Percentiles rank a stretch among this genome's conserved stretches.
Conservation (phyloP, 257 asterid genomes). For the Solanum bulbocastanum region DNA sequence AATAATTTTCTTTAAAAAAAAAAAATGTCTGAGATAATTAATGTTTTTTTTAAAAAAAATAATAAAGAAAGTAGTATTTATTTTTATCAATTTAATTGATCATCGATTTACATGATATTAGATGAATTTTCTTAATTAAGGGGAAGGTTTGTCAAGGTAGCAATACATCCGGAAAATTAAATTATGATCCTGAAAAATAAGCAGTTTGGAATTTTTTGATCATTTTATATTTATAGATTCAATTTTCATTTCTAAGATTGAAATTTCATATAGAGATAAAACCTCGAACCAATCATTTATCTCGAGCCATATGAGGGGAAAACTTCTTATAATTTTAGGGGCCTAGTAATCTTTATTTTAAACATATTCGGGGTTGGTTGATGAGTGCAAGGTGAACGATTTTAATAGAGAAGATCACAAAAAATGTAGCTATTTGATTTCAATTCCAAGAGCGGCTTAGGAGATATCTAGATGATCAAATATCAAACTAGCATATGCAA, state of each 20-base stretch:
- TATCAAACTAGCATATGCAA: neutral
- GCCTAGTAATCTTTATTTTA: neutral
- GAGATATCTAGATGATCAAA: neutral
- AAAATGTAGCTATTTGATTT: neutral
- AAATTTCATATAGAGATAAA: neutral
- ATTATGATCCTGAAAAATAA: neutral
- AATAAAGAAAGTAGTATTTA: neutral
- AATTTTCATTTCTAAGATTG: neutral
- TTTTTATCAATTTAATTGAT: neutral
- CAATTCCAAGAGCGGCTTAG: neutral
- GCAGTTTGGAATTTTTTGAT: neutral
- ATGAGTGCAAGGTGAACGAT: too few relatives aligned
- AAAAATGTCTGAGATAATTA: neutral
- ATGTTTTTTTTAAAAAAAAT: too few relatives aligned
- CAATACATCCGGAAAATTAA: neutral
- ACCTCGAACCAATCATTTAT: neutral
- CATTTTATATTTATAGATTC: neutral
- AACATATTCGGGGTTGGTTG: neutral
- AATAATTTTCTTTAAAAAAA: neutral
- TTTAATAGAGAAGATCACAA: neutral
- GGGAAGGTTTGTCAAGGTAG: neutral
- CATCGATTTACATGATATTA: neutral
- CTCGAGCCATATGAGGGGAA: neutral
- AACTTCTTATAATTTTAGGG: neutral
- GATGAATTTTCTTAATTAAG: neutral